Evolutionary conservation across 257 asterid species (phyloP).

Genomic region (Datura wrightii): DNA sequence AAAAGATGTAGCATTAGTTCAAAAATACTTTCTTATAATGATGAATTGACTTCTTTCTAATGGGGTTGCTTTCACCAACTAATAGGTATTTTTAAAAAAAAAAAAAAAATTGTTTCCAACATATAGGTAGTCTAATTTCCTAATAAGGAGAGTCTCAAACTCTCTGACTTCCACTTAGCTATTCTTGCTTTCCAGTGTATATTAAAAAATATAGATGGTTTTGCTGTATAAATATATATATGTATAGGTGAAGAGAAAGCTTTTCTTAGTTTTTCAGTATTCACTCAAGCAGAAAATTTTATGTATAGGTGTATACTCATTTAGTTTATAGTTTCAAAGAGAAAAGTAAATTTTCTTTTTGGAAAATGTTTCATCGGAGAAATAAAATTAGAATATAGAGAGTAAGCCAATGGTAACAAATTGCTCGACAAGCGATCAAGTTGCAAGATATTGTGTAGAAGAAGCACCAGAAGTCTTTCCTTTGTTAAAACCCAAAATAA

Average conservation of each 20-base stretch:
- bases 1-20: neutral
- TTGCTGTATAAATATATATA: too few relatives aligned
- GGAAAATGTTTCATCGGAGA: neutral
- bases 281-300: neutral
- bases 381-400: neutral
- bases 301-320: neutral
- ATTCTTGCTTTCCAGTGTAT: neutral
- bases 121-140: neutral
- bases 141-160: neutral
- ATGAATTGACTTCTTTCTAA: neutral
- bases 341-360: neutral
- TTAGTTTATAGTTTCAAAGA: neutral
- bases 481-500: neutral
- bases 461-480: neutral
- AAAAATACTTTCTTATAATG: neutral
- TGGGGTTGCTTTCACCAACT: neutral
- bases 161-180: neutral
- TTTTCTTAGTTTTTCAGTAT: neutral
- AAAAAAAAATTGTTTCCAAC: conserved; percentile 23
- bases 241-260: neutral
- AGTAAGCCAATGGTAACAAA: neutral
- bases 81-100: neutral
- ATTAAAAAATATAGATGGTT: neutral
- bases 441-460: neutral
- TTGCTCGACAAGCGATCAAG: neutral